Base-by-base conservation (phyloP, 805 yeast species). In the Candida corydali region DNA sequence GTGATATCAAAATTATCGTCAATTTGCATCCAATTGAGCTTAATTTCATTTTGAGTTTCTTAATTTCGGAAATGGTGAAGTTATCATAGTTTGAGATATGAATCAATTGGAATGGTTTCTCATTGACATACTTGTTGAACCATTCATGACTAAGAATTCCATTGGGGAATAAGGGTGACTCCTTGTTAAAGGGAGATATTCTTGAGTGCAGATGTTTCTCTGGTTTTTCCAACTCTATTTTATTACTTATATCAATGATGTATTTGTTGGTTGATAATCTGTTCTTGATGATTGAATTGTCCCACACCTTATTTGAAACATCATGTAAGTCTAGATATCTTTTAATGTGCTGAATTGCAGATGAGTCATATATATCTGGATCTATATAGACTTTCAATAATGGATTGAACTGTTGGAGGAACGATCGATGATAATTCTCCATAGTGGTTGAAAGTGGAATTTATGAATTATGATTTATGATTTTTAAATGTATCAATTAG, bases 381-480 rank as follows among this genome's bases (percentile, higher is more conserved):
- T 43, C 42, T 14, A 44, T 15, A 17, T 42, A 41, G 14, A 52
- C 40, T 15, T 45, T 39, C 4, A 54, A 26, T 20, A 60, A 53
- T 4, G 73, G 73, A 12, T 68, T 66, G 45, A 57, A 44, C 39
- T 61, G 63, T 48, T 56, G 64, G 12, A 61, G 43, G 23, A 46
- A 54, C 14, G 42, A 31, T 4, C 33, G 29, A 36, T 54, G 48
- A 36, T 63, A 66, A 40, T 52, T 44, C 23, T 67, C 65, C 73
- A 67, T 65, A 12, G 5, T 32, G 29, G 27, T 32, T 17, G 22
- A 23, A 32, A 12, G 12, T 24, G 11, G n/a, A n/a, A n/a, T n/a
- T n/a, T n/a, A n/a, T n/a, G n/a, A n/a, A n/a, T n/a, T n/a, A n/a
- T n/a, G n/a, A n/a, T n/a, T n/a, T 24, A 11, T 24, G 26, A 24